Evolutionary conservation across 2,329 filamentous ascomycete genomes (phyloP).

Genomic region (Colletotrichum aenigma): DNA sequence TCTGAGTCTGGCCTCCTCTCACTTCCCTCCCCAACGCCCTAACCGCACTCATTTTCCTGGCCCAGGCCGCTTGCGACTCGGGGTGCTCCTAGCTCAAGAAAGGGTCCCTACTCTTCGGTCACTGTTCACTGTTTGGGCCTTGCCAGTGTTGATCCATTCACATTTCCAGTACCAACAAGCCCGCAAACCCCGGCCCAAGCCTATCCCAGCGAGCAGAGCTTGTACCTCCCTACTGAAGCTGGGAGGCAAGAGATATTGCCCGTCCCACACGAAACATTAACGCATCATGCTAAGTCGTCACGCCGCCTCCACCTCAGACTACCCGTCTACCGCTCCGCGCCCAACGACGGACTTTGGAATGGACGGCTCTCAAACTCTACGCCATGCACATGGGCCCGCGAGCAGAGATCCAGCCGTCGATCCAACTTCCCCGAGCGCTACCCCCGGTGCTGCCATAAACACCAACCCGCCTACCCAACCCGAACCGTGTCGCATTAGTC

Average conservation of each 20-base stretch:
- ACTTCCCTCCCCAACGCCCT: neutral
- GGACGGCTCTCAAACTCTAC: slow-evolving; percentile 11
- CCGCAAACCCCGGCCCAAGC: neutral
- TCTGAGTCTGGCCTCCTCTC: neutral
- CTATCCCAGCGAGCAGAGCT: neutral
- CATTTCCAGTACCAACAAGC: neutral
- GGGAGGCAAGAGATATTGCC: slow-evolving; percentile 18
- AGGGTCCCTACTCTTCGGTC: neutral
- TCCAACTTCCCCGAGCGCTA: slow-evolving; percentile 6
- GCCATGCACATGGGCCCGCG: slow-evolving; percentile 12
- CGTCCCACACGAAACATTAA: slow-evolving; percentile 38
- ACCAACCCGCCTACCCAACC: slow-evolving; percentile 16
- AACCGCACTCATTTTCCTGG: neutral
- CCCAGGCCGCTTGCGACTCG: neutral
- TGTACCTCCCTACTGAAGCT: neutral
- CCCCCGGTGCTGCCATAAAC: slow-evolving; percentile 2
- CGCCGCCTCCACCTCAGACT: slow-evolving; percentile 26
- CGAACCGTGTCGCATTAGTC: neutral
- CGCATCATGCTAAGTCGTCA: slow-evolving; percentile 39
- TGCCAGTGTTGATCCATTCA: neutral
- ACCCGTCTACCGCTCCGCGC: slow-evolving; percentile 24
- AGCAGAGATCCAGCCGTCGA: slow-evolving; percentile 1
- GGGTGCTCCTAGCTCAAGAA: neutral
- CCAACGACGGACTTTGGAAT: slow-evolving; percentile 18
- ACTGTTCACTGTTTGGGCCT: neutral